A percentile compares a stretch with the other conserved stretches of the same genome.
Conservation (phyloP, 2,329 filamentous ascomycete genomes). For the Rasamsonia emersonii region DNA sequence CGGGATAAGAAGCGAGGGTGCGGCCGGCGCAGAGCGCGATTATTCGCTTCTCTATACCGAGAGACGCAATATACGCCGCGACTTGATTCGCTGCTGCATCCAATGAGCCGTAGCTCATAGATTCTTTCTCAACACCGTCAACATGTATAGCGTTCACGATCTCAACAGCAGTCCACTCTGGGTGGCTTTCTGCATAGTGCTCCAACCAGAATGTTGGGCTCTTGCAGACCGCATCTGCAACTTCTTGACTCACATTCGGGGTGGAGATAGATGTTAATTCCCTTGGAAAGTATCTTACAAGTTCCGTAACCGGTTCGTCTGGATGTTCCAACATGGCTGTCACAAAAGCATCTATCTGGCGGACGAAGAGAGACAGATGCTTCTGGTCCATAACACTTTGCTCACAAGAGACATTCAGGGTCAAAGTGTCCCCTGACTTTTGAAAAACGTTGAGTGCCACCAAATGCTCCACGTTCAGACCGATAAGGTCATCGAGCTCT, state of each 20-base stretch:
- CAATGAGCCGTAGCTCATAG: conserved; percentile 18
- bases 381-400: conserved; percentile 17
- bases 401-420: conserved; percentile 19
- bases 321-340: conserved; percentile 18
- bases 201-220: conserved; percentile 24
- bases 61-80: conserved; percentile 15
- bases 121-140: conserved; percentile 14
- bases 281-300: conserved; percentile 16
- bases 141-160: conserved; percentile 16
- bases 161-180: conserved; percentile 23
- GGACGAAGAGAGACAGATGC: conserved; percentile 21
- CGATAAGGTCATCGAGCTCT: conserved; percentile 22
- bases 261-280: conserved; percentile 17
- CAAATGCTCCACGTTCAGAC: conserved; percentile 33
- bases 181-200: conserved; percentile 15
- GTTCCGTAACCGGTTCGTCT: conserved; percentile 15
- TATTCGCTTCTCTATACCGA: conserved; percentile 15
- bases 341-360: conserved; percentile 23
- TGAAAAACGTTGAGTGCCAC: conserved; percentile 33
- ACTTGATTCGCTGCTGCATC: conserved; percentile 18
- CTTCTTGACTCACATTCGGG: conserved; percentile 11
- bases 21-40: conserved; percentile 22
- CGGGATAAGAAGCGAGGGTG: conserved; percentile 18
- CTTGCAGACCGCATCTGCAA: conserved; percentile 11
- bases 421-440: conserved; percentile 11